A percentile compares a stretch with the other conserved stretches of the same genome.
These are phyloP conservation scores for Wickerhamomyces alni DNA, from an alignment of 805 yeast species.

Conservation along the genomic window DNA sequence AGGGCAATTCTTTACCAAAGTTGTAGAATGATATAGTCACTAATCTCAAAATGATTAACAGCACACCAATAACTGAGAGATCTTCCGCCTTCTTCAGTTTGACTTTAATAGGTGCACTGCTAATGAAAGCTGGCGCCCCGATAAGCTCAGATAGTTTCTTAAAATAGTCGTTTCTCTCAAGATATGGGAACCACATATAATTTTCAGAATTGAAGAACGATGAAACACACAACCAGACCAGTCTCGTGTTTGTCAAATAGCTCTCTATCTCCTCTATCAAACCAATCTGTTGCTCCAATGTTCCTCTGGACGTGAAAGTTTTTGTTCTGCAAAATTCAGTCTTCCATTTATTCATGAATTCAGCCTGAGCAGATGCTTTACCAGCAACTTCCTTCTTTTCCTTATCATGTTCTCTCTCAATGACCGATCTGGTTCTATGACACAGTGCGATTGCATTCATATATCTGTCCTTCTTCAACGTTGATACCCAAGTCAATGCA, in stretches of 20 bases:
- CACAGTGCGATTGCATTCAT: not conserved
- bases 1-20: not conserved
- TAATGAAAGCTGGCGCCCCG: not conserved
- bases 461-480: not conserved
- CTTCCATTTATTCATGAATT: not conserved
- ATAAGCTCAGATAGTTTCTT: not conserved
- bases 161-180: slow-evolving; percentile 2
- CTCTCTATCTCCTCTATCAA: not conserved
- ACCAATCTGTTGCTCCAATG: not conserved
- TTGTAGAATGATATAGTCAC: not conserved
- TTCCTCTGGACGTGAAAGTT: not conserved
- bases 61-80: not conserved
- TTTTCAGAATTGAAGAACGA: slow-evolving; percentile 1
- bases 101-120: not conserved
- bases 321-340: not conserved
- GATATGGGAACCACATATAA: not conserved
- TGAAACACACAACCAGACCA: not conserved
- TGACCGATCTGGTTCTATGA: not conserved
- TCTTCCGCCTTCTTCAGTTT: not conserved
- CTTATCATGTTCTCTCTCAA: not conserved
- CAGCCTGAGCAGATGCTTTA: not conserved
- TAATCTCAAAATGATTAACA: not conserved
- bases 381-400: not conserved
- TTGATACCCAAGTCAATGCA: not conserved
- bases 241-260: not conserved